phyloP scores from a whole-genome alignment of 1,139 yeast genomes.

The Arxiozyma bovina region DNA sequence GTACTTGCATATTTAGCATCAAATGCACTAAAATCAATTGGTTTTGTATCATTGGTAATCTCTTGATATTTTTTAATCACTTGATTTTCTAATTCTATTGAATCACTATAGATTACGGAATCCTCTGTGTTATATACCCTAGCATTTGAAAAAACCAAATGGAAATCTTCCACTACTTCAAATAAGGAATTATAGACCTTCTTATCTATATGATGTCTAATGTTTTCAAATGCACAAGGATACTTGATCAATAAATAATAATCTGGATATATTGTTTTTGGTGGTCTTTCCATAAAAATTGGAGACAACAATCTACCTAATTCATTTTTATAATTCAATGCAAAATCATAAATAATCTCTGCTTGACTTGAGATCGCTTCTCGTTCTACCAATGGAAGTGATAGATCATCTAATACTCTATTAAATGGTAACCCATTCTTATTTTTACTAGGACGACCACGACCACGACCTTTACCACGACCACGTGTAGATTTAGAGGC shows the following conservation, averaged over 20 bases:
- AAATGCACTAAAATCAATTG: slow-evolving; percentile 42
- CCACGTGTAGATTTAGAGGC: slow-evolving; percentile 15
- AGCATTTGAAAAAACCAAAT: slow-evolving; percentile 76
- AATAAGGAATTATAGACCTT: slow-evolving; percentile 45
- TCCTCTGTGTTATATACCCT: slow-evolving; percentile 85
- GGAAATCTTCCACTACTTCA: slow-evolving; percentile 63
- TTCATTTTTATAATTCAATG: slow-evolving; percentile 40
- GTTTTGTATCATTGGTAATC: slow-evolving; percentile 27
- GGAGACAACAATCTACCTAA: slow-evolving; percentile 43
- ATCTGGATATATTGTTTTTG: slow-evolving; percentile 72
- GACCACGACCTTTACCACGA: slow-evolving; percentile 13
- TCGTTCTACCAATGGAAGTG: slow-evolving; percentile 39
- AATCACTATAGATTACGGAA: slow-evolving; percentile 72
- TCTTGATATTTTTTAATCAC: slow-evolving; percentile 32
- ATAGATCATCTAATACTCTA: slow-evolving; percentile 35
- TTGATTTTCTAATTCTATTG: slow-evolving; percentile 52
- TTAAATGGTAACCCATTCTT: slow-evolving; percentile 31
- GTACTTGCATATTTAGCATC: slow-evolving; percentile 32
- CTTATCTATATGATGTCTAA: slow-evolving; percentile 51
- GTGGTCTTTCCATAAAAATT: slow-evolving; percentile 59
- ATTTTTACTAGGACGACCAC: slow-evolving; percentile 21
- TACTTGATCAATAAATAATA: slow-evolving; percentile 69
- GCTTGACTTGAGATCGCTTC: slow-evolving; percentile 33
- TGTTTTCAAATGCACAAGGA: slow-evolving; percentile 72
- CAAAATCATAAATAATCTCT: slow-evolving; percentile 32